Base-by-base conservation (phyloP, 2,329 filamentous ascomycete genomes). In the Celoporthe dispersa region DNA sequence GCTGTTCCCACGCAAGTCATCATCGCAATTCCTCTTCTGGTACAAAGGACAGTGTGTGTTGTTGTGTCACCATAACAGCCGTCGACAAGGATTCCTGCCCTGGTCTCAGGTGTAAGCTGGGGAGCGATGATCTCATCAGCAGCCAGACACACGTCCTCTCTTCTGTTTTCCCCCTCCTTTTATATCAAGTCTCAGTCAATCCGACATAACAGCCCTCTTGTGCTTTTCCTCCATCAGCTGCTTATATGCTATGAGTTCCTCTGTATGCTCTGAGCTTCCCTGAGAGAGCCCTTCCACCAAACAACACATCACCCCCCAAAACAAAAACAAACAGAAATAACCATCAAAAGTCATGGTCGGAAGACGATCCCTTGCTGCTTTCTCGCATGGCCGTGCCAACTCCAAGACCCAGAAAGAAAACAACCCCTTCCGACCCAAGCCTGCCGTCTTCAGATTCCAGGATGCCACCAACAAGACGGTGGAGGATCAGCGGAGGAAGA, bases 401-500 rank as follows among this genome's bases (percentile, higher is more conserved):
- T 1, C 39, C 60, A 68, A 59, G 48, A n/a, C n/a, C 33, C 44
- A 51, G 12, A 61, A 67, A n/a, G 44, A 28, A 8, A 35, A 33
- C 5, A 70, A 70, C 16, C 68, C 67, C 5, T 67, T 61, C 22
- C 69, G 61, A 37, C 64, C 70, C 16, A 71, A 64, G 31, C 70
- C 70, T 28, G 65, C 39, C 72, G 71, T 71, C 69, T 64, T 71
- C 1, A 75, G 79, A 0, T 87, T 87, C 74, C 81, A 80, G 61
- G 85, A 88, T 77, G 82, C 81, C 0, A 81, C 83, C 31, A 78
- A 81, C 35, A 80, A 80, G 19, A 84, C 82, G 1, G 75, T 87
- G 37, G 81, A 83, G 69, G 80, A 84, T 69, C 77, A 80, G 57
- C 80, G 81, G 35, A 79, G 83, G 33, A 77, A 80, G 19, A 79